Base-by-base conservation (phyloP, 108 stramenopile genomes). In the Conticribra weissflogii region DNA sequence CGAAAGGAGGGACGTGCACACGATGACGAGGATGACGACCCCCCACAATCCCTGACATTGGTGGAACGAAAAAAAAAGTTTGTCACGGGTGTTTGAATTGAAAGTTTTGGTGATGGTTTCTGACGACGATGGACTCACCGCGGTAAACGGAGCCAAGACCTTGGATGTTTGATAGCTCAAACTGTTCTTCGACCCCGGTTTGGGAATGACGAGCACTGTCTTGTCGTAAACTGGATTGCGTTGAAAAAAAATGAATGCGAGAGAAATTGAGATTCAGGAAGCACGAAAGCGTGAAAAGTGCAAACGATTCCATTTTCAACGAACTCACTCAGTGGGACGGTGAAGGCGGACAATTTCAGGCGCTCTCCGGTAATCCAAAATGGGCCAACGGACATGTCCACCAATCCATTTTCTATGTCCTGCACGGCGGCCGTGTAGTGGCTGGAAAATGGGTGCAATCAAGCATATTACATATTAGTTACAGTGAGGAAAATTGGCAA, bases 181-280 rank as follows among this genome's bases (percentile, higher is more conserved):
- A 21, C 5, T 54, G 1, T 30, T 41, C 7, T 19, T 66, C 18
- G 2, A 3, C 23, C 52, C 65, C 19, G 65, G 65, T n/a, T 54
- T 52, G 9, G 65, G 65, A 16, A 66, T 66, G 3, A 66, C 65
- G 21, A 66, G 33, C 22, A 66, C 51, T 0, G 65, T 66, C 41
- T 52, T 66, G 33, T 66, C 65, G 19, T 53, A 53, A 3, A 34
- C 53, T 52, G 34, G 3, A 41, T 41, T 41, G 5, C 12, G 36
- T 41, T 9, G 12, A 4, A 22, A 27, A 34, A 3, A n/a, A 25
- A 36, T 51, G 50, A 51, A 51, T 3, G 3, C 4, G 50, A 21
- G 4, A 21, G 12, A n/a, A n/a, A n/a, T n/a, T n/a, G n/a, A n/a
- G n/a, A n/a, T n/a, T n/a, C n/a, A n/a, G n/a, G 16, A 21, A 3